Conservation (phyloP, 2,329 filamentous ascomycete species). For the Clonostachys chloroleuca region DNA sequence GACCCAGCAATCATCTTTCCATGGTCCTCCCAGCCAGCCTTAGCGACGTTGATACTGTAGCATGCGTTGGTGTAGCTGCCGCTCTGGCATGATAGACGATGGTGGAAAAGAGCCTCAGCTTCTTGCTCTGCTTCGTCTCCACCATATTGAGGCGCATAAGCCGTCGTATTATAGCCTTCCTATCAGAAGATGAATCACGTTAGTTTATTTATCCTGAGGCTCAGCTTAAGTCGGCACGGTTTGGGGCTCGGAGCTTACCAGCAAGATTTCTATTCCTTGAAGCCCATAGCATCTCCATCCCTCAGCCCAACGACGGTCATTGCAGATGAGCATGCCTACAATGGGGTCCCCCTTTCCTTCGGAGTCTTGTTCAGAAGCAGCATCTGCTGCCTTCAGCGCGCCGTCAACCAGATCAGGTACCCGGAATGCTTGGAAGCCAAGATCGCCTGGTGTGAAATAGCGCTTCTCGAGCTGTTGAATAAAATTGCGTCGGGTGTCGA, state of each 20-base stretch:
- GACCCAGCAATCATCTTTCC: conserved; percentile 38
- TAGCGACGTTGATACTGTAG: conserved; percentile 42
- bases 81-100: conserved; percentile 43
- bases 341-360: conserved; percentile 39
- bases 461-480: conserved; percentile 52
- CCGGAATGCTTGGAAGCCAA: conserved; percentile 49
- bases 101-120: conserved; percentile 41
- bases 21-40: conserved; percentile 42
- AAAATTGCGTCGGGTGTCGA: conserved; percentile 38
- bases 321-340: conserved; percentile 51
- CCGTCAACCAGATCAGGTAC: conserved; percentile 34
- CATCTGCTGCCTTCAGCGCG: conserved; percentile 19
- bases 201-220: not conserved
- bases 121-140: conserved; percentile 33
- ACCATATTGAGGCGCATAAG: conserved; percentile 37
- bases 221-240: not conserved
- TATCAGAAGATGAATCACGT: conserved; percentile 5
- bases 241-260: conserved; percentile 1
- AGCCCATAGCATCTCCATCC: conserved; percentile 46
- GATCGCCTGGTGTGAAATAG: conserved; percentile 46
- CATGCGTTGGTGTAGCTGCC: conserved; percentile 49
- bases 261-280: conserved; percentile 24
- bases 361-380: not conserved
- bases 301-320: conserved; percentile 49
- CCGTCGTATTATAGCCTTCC: conserved; percentile 44